phyloP scores from a whole-genome alignment of 2,329 filamentous ascomycete species.

The Tolypocladium sp. region DNA sequence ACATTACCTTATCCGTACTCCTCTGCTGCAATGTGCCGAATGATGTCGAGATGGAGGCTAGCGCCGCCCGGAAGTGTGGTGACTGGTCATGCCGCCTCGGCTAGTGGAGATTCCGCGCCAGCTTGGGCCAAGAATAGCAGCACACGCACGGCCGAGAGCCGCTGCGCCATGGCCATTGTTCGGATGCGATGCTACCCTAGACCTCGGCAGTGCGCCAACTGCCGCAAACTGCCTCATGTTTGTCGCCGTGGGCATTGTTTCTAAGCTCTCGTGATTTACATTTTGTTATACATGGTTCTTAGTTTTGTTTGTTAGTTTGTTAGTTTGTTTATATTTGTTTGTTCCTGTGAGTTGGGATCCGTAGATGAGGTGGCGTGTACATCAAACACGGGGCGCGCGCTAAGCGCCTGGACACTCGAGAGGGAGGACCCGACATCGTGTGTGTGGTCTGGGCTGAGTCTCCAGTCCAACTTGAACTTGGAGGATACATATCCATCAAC shows the following conservation, averaged over 20 bases:
- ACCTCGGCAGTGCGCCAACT: not conserved
- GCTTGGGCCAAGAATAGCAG: not conserved
- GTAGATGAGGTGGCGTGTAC: not conserved
- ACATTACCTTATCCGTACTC: too few relatives aligned
- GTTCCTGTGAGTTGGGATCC: too few relatives aligned
- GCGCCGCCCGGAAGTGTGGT: not conserved
- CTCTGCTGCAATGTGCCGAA: too few relatives aligned
- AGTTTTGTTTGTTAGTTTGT: too few relatives aligned
- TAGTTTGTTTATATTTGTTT: not conserved
- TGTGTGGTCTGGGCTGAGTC: not conserved
- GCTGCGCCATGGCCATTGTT: not conserved
- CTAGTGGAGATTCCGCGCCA: not conserved
- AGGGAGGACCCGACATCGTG: not conserved
- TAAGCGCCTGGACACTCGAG: not conserved
- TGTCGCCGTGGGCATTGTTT: not conserved
- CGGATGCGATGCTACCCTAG: not conserved
- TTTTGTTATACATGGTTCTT: too few relatives aligned
- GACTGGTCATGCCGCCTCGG: not conserved
- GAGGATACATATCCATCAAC: not conserved
- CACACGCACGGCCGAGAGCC: not conserved
- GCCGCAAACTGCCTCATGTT: not conserved
- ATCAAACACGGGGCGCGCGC: not conserved
- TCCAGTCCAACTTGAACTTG: not conserved
- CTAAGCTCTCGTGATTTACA: too few relatives aligned
- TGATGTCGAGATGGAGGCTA: not conserved